Evolutionary conservation across 2,329 filamentous ascomycete genomes (phyloP).

Genomic region (Penicillium capsulatum): DNA sequence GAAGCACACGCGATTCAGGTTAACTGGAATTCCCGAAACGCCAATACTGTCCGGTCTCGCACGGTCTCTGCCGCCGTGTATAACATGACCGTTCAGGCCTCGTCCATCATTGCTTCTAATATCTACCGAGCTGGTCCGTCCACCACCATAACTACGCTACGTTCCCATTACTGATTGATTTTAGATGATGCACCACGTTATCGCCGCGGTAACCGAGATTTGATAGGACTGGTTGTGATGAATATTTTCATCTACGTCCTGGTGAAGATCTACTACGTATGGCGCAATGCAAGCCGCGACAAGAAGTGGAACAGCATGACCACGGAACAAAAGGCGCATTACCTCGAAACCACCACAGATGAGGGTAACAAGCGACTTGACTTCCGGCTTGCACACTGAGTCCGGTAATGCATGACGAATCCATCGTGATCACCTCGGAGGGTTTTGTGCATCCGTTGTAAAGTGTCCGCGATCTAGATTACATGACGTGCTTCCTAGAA

Average conservation of each 20-base stretch:
- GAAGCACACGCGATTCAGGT: constrained; percentile 52
- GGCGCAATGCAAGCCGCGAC: constrained; percentile 27
- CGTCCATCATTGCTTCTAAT: constrained; percentile 34
- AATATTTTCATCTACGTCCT: constrained; percentile 28
- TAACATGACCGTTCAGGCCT: constrained; percentile 40
- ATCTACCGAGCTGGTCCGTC: constrained; percentile 32
- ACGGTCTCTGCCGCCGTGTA: constrained; percentile 38
- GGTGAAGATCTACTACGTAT: constrained; percentile 32
- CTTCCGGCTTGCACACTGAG: constrained; percentile 34
- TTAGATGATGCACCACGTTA: constrained; percentile 43
- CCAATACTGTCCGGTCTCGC: constrained; percentile 37
- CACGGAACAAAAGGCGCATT: constrained; percentile 25
- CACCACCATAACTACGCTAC: background rate
- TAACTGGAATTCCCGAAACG: constrained; percentile 38
- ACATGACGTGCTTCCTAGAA: no score
- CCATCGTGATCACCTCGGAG: no score
- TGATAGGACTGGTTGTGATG: constrained; percentile 20
- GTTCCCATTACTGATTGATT: constrained; percentile 1
- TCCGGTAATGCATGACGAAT: background rate
- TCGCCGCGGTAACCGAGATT: constrained; percentile 41
- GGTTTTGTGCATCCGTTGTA: no score
- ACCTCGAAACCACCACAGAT: constrained; percentile 30
- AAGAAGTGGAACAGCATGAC: constrained; percentile 32
- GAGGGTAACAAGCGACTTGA: constrained; percentile 35
- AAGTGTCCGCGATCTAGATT: no score